Evolutionary conservation across 305 asterid species (phyloP).

Genomic region (Nicotiana rustica): DNA sequence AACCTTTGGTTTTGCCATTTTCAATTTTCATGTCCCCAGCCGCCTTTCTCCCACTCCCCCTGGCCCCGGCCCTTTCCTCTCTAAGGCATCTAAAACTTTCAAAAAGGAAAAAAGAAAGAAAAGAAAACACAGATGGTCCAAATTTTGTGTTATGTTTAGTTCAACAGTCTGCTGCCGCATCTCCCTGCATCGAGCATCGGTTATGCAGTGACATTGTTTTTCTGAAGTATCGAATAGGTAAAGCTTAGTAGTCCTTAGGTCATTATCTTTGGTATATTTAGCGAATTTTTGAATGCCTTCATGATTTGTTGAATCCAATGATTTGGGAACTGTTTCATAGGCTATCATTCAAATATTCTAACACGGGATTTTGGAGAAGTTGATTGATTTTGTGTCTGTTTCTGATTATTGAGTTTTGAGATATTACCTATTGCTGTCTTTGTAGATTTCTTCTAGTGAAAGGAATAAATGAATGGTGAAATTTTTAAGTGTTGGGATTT

Average conservation of each 20-base stretch:
- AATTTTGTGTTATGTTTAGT: constrained; percentile 4
- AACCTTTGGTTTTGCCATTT: not conserved
- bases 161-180: not conserved
- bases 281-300: not conserved
- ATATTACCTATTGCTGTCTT: not conserved
- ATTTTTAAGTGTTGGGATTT: not conserved
- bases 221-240: not conserved
- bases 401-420: constrained; percentile 1
- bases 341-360: not conserved
- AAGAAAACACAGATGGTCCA: not conserved
- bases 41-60: not conserved
- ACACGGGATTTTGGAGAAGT: not conserved
- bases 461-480: constrained; percentile 21
- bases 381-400: not conserved
- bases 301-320: not conserved
- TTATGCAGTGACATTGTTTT: not conserved
- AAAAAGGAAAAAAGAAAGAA: not conserved
- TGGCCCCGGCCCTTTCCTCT: not conserved
- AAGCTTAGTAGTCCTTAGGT: not conserved
- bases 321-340: not conserved
- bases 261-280: not conserved
- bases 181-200: not conserved
- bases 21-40: not conserved
- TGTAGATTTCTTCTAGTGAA: constrained; percentile 10
- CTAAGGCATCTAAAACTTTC: not conserved